Base-by-base conservation (phyloP, 2,329 filamentous ascomycete genomes). In the Dissoconium aciculare region DNA sequence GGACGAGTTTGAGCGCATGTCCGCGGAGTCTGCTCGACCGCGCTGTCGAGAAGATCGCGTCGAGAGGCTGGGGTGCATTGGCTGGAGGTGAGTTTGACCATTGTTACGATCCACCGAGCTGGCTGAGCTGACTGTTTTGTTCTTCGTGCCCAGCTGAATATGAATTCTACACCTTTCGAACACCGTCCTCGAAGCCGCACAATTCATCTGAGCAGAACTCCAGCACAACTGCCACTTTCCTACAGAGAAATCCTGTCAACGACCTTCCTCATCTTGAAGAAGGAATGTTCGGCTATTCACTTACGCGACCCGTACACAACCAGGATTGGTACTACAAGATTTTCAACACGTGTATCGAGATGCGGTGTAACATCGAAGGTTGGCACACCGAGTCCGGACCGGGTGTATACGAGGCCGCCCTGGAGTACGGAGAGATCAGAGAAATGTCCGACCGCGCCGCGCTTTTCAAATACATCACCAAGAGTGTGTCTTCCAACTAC, bases 371-470 rank as follows among this genome's bases (percentile, higher is more conserved):
- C 40, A 79, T 94, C 28, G 85, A 94, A 54, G 83, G 85, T 27
- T 94, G 85, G 85, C 85, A 94, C 60, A 93, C 85, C 5, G 85
- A 94, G 59, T 85, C 78, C 42, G 85, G 85, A 1, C 85, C 85
- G 0, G 85, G 85, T 26, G 89, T 98, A 3, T 95, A 87, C 53
- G 89, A 98, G 60, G 89, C 89, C 9, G 84, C 89, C 11, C 69
- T 98, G 29, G 80, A 93, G 53, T 95, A 91, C 45, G 80, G 78
- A 31, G 81, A 93, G 53, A 78, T 89, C 40, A 71, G 69, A 19
- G 68, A 78, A 42, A 94, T 94, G 82, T 89, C 89, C 1, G 89
- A 98, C 55, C 78, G 79, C 44, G 84, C 85, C 15, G 76, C 76
- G 16, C 62, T 98, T 19, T 98, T 95, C 74, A 98, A 98, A 67